Base-by-base conservation (phyloP, 2,329 filamentous ascomycete species). In the Ceratocystis diversiconidia region DNA sequence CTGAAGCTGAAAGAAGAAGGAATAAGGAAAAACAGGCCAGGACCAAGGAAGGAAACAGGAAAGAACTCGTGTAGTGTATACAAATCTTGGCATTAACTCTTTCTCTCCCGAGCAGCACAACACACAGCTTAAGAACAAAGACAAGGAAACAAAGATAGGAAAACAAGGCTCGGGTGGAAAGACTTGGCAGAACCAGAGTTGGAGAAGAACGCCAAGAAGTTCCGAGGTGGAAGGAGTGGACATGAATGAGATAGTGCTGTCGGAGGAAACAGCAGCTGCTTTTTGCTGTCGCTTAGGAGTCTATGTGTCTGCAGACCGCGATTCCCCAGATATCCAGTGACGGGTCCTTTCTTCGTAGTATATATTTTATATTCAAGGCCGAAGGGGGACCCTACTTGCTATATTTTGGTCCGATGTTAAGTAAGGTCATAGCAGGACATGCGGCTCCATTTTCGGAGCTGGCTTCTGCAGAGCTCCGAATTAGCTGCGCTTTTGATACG, bases 11-110 rank as follows among this genome's bases (percentile, higher is more conserved):
- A 57, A 57, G 12, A 57, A 57, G 12, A n/a, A 50, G 22, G 15
- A 28, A 30, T 17, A 30, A 15, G 25, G 8, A 28, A 28, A 57
- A 57, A 57, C 7, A n/a, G 4, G n/a, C 46, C 46, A 28, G 22
- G 7, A 55, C 50, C n/a, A 30, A 46, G 41, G 30, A 48, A 61
- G 41, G 46, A 43, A 46, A 48, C 10, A 32, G 22, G 28, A 28
- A 48, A 28, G 12, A 25, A 17, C 46, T 25, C 6, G 41, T 50
- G 25, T 10, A 15, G 22, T n/a, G 28, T 30, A 62, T 62, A 62
- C 61, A 62, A 50, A 50, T 62, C 61, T 62, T 62, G 61, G 61
- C 61, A 50, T 30, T 48, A 15, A 30, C 30, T 57, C n/a, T 50
- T 50, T n/a, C 6, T 6, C 59, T 25, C 7, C 59, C 59, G 59